phyloP scores from a whole-genome alignment of 2,329 filamentous ascomycete species.

The Phaeosphaeria sp. region DNA sequence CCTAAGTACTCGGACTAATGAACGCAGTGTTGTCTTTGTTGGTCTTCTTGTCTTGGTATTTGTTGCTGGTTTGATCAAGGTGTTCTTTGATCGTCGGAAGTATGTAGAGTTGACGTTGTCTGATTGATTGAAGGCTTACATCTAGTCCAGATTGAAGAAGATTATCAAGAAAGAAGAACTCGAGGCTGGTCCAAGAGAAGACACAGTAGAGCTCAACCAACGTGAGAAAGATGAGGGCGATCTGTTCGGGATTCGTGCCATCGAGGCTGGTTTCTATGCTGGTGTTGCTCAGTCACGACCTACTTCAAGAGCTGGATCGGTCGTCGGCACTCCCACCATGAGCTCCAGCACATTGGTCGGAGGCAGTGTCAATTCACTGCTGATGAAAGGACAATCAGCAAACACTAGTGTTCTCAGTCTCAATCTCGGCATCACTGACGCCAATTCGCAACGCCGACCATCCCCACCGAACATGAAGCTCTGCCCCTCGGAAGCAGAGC shows the following conservation, averaged over 20 bases:
- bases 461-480: slow-evolving; percentile 38
- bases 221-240: slow-evolving; percentile 49
- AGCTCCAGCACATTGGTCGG: slow-evolving; percentile 45
- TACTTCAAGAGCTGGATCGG: slow-evolving; percentile 43
- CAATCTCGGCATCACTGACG: slow-evolving; percentile 30
- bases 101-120: slow-evolving; percentile 21
- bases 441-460: slow-evolving; percentile 20
- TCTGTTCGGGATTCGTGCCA: slow-evolving; percentile 49
- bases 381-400: slow-evolving; percentile 38
- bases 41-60: slow-evolving; percentile 39
- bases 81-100: slow-evolving; percentile 45
- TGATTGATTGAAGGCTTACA: slow-evolving; percentile 12
- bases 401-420: slow-evolving; percentile 44
- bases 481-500: slow-evolving; percentile 45
- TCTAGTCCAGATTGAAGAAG: slow-evolving; percentile 35
- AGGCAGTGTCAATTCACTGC: slow-evolving; percentile 38
- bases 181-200: slow-evolving; percentile 36
- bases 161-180: slow-evolving; percentile 32
- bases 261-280: slow-evolving; percentile 51
- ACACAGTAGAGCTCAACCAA: slow-evolving; percentile 43
- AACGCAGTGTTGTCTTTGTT: slow-evolving; percentile 42
- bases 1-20: slow-evolving; percentile 7
- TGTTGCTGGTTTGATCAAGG: slow-evolving; percentile 41
- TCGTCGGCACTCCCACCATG: slow-evolving; percentile 33
- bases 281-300: slow-evolving; percentile 50